Conservation (phyloP, 106 monocot species). For the Dioscorea dumetorum region DNA sequence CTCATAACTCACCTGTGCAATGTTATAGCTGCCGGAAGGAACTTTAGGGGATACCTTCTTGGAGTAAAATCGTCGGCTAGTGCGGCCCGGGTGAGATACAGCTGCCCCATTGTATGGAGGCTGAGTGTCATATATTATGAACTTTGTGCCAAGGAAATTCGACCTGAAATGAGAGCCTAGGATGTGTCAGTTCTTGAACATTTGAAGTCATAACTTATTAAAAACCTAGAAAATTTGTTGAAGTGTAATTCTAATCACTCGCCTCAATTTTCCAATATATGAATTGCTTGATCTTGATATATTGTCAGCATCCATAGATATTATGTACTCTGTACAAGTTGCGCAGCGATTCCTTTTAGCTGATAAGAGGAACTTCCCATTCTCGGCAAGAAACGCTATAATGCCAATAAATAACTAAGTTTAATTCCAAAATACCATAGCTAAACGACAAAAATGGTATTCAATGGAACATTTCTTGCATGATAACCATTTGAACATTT, state of each 20-base stretch:
- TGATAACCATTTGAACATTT: not conserved
- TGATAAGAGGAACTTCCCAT: conserved; percentile 66
- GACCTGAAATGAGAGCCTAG: conserved; percentile 15
- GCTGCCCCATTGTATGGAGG: conserved; percentile 33
- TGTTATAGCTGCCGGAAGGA: conserved; percentile 35
- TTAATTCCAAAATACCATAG: no score
- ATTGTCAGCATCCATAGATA: conserved; percentile 37
- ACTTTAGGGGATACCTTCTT: conserved; percentile 56
- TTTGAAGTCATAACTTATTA: not conserved
- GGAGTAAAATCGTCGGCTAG: conserved; percentile 45
- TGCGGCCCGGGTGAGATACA: conserved; percentile 8
- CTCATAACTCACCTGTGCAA: conserved; percentile 53
- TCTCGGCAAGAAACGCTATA: conserved; percentile 52
- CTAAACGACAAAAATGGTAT: no score
- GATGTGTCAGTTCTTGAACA: not conserved
- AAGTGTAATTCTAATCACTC: not conserved
- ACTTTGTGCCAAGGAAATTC: conserved; percentile 56
- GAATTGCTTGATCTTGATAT: conserved; percentile 57
- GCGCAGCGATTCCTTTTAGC: conserved; percentile 46
- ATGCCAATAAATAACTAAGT: no score
- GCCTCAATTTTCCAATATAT: conserved; percentile 73
- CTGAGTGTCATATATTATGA: conserved; percentile 48
- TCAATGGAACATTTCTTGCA: no score
- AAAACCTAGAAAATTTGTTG: not conserved
- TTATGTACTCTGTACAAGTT: conserved; percentile 41